Evolutionary conservation across 805 yeast genomes (phyloP).

Genomic region (Soucietia sequanensis): DNA sequence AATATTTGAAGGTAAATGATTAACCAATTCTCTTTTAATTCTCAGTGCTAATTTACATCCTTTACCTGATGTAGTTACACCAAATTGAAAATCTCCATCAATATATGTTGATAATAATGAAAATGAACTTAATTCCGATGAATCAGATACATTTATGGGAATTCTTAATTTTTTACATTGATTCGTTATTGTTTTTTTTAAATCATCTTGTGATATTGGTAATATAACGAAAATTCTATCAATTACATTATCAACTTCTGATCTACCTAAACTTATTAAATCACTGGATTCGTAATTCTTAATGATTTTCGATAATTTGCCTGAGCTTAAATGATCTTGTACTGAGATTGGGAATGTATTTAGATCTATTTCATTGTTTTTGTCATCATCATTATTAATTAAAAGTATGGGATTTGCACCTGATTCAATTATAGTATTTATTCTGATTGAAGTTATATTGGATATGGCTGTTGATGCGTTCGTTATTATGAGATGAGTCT

Average conservation of each 20-base stretch:
- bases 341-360: constrained; percentile 9
- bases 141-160: constrained; percentile 79
- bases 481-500: constrained; percentile 51
- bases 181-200: constrained; percentile 43
- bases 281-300: constrained; percentile 38
- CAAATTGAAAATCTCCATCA: constrained; percentile 75
- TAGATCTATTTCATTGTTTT: constrained; percentile 25
- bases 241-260: constrained; percentile 59
- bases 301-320: background rate
- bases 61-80: constrained; percentile 82
- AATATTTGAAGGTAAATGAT: constrained; percentile 65
- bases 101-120: constrained; percentile 68
- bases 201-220: constrained; percentile 18
- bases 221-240: constrained; percentile 74
- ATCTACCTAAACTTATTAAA: constrained; percentile 58
- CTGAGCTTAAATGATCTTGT: background rate
- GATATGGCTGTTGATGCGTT: constrained; percentile 37
- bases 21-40: constrained; percentile 69
- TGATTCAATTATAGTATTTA: constrained; percentile 45
- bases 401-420: constrained; percentile 58
- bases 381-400: constrained; percentile 31
- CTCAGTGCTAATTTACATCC: constrained; percentile 86
- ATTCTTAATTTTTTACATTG: constrained; percentile 64
- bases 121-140: constrained; percentile 70
- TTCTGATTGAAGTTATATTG: constrained; percentile 46